phyloP scores from a whole-genome alignment of 345 rosid genomes.

The Boechera stricta region DNA sequence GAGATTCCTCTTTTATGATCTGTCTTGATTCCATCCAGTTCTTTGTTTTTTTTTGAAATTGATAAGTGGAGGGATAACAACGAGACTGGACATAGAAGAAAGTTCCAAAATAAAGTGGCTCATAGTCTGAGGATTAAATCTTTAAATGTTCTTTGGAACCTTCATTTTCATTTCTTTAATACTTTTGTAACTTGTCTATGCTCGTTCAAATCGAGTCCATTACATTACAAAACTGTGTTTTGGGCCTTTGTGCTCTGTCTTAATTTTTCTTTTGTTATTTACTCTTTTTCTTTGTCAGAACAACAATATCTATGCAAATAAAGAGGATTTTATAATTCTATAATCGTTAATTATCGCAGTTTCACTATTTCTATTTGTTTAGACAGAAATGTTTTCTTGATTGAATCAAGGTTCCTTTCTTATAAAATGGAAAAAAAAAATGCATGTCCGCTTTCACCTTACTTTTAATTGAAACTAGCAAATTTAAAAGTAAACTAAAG shows the following conservation, averaged over 20 bases:
- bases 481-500: neutral
- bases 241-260: conserved; percentile 35
- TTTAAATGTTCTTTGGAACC: conserved; percentile 44
- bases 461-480: neutral
- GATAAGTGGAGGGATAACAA: conserved; percentile 15
- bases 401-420: conserved; percentile 18
- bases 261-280: conserved; percentile 7
- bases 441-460: conserved; percentile 8
- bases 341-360: neutral
- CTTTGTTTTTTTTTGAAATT: neutral
- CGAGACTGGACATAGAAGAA: conserved; percentile 28
- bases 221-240: conserved; percentile 37
- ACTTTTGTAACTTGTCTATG: conserved; percentile 21
- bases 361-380: conserved; percentile 14
- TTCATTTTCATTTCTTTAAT: conserved; percentile 39
- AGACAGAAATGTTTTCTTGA: conserved; percentile 17
- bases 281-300: conserved; percentile 23
- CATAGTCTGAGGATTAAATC: conserved; percentile 18
- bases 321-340: neutral
- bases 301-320: conserved; percentile 22
- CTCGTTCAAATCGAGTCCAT: conserved; percentile 35
- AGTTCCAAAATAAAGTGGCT: conserved; percentile 40
- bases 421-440: neutral
- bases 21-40: conserved; percentile 19
- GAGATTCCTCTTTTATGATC: neutral